Percentiles rank a stretch among this genome's conserved stretches.
Conservation (phyloP, 2,329 filamentous ascomycete species). For the Penicillium sp. region DNA sequence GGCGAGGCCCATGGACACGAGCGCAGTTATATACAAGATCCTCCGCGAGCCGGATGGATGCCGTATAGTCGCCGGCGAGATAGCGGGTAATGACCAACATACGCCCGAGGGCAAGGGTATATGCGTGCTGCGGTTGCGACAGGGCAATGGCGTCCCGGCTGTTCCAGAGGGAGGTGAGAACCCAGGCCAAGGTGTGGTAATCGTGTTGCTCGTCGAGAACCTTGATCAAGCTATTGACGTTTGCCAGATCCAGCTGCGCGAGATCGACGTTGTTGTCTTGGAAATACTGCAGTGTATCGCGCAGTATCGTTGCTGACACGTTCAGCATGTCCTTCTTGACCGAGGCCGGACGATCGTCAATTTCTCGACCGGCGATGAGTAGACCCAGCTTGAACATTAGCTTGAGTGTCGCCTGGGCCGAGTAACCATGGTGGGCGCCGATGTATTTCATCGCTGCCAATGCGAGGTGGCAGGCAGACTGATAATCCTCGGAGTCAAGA, state of each 20-base stretch:
- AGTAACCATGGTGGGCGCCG: slow-evolving; percentile 35
- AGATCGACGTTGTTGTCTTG: slow-evolving; percentile 48
- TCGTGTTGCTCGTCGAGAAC: slow-evolving; percentile 51
- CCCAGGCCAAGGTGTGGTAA: slow-evolving; percentile 46
- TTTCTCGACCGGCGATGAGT: slow-evolving; percentile 40
- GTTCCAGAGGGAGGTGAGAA: slow-evolving; percentile 52
- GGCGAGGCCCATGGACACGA: slow-evolving; percentile 55
- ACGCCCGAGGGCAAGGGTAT: slow-evolving; percentile 54
- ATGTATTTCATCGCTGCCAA: slow-evolving; percentile 39
- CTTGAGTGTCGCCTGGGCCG: slow-evolving; percentile 33
- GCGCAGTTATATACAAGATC: slow-evolving; percentile 61
- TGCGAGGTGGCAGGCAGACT: slow-evolving; percentile 39
- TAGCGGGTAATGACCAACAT: slow-evolving; percentile 56
- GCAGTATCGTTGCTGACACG: slow-evolving; percentile 46
- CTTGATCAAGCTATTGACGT: slow-evolving; percentile 48
- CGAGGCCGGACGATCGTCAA: slow-evolving; percentile 38
- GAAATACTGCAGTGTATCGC: slow-evolving; percentile 46
- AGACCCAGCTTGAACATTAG: slow-evolving; percentile 41
- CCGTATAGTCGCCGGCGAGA: slow-evolving; percentile 50
- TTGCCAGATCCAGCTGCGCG: slow-evolving; percentile 43
- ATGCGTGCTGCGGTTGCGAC: slow-evolving; percentile 30
- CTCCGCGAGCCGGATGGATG: slow-evolving; percentile 54
- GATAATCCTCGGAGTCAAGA: slow-evolving; percentile 33
- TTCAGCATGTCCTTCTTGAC: slow-evolving; percentile 44
- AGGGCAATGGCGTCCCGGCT: slow-evolving; percentile 50